phyloP scores from a whole-genome alignment of 768 basidiomycete species.

The Podaxis carcinomalis region DNA sequence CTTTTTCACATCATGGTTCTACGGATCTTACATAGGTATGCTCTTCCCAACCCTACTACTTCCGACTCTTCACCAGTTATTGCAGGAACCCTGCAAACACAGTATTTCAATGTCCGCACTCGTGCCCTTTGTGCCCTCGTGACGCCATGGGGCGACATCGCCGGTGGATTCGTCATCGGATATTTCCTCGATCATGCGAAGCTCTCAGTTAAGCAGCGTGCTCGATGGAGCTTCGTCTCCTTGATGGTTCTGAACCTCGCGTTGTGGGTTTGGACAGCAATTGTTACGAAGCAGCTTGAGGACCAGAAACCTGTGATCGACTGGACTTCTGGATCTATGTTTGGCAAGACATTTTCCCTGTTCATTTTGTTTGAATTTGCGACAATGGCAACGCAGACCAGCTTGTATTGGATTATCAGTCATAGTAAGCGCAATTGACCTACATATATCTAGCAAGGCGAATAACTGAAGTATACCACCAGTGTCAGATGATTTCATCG shows the following conservation, averaged over 20 bases:
- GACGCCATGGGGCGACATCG: slow-evolving; percentile 25
- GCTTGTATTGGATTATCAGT: slow-evolving; percentile 27
- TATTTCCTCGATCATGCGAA: slow-evolving; percentile 26
- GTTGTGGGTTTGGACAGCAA: slow-evolving; percentile 28
- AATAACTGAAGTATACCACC: background rate
- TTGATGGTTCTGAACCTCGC: slow-evolving; percentile 27
- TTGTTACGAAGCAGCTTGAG: slow-evolving; percentile 26
- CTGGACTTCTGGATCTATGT: slow-evolving; percentile 25
- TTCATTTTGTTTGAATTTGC: slow-evolving; percentile 28
- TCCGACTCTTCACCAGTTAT: background rate
- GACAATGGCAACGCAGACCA: slow-evolving; percentile 30
- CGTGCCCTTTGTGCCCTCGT: slow-evolving; percentile 26
- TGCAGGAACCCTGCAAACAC: slow-evolving; percentile 26
- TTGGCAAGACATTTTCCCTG: slow-evolving; percentile 24
- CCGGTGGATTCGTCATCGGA: slow-evolving; percentile 26
- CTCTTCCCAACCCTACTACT: background rate
- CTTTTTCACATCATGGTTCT: slow-evolving; percentile 32
- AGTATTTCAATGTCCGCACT: slow-evolving; percentile 28
- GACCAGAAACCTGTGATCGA: slow-evolving; percentile 26
- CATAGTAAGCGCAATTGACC: slow-evolving; percentile 19
- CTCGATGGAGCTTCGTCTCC: slow-evolving; percentile 23
- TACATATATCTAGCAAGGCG: background rate
- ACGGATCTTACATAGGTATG: slow-evolving; percentile 25
- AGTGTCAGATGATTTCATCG: slow-evolving; percentile 31
- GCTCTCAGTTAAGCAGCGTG: slow-evolving; percentile 26